Percentiles rank a stretch among this genome's conserved stretches.
Conservation (phyloP, 2,329 filamentous ascomycete genomes). For the Ceratocystis albifundus region DNA sequence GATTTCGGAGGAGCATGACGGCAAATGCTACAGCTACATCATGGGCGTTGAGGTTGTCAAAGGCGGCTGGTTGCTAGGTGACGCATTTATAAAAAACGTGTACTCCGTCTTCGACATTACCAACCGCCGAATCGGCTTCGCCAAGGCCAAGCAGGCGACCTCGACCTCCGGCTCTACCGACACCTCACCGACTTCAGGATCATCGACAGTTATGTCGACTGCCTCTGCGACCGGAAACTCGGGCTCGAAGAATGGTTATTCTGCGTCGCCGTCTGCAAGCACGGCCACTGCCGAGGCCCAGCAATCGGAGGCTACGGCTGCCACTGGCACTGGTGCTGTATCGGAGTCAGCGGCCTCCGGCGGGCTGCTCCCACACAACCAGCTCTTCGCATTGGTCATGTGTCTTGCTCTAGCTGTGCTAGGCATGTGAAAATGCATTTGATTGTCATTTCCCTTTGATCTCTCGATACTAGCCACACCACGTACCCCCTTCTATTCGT, state of each 20-base stretch:
- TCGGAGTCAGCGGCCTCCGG: not conserved
- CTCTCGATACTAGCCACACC: not conserved
- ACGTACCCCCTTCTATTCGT: not conserved
- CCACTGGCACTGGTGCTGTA: not conserved
- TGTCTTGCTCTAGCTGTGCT: conserved; percentile 6
- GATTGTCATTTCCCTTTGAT: not conserved
- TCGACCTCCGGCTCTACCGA: conserved; percentile 18
- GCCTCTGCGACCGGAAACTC: not conserved
- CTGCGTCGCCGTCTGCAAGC: not conserved
- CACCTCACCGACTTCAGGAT: not conserved
- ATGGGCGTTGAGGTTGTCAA: conserved; percentile 58
- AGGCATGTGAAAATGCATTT: not conserved
- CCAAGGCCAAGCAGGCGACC: conserved; percentile 18
- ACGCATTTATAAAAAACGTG: conserved; percentile 80
- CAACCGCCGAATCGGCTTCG: conserved; percentile 45
- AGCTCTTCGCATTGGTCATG: not conserved
- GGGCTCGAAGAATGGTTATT: not conserved
- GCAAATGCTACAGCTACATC: conserved; percentile 57
- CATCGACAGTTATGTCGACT: not conserved
- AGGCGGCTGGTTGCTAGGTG: conserved; percentile 64
- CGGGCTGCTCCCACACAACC: not conserved
- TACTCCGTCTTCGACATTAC: conserved; percentile 78
- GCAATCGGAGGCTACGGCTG: not conserved
- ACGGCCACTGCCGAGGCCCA: not conserved
- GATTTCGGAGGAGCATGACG: conserved; percentile 39